Evolutionary conservation across 2,329 filamentous ascomycete species (phyloP).

Genomic region (Epichloe glyceriae): DNA sequence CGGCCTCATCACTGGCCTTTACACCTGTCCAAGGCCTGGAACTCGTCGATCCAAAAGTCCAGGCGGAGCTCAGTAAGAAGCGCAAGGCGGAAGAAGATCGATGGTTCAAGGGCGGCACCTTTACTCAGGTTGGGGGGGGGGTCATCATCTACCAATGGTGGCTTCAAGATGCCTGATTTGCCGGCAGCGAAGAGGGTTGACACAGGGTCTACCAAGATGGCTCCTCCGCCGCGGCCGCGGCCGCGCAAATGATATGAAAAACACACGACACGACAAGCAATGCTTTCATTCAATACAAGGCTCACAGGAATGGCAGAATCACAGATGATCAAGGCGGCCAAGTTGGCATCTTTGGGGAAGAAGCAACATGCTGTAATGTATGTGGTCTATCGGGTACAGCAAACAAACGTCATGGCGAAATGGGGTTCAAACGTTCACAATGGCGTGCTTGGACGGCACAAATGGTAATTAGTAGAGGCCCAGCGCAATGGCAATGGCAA

Average conservation of each 20-base stretch:
- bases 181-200: constrained; percentile 59
- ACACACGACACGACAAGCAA: neutral
- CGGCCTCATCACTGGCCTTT: constrained; percentile 78
- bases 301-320: neutral
- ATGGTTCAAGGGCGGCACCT: constrained; percentile 96
- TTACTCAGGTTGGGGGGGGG: constrained; percentile 68
- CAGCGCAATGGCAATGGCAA: too few species aligned
- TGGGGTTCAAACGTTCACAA: too few species aligned
- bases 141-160: constrained; percentile 37
- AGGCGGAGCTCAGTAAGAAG: constrained; percentile 79
- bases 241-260: neutral
- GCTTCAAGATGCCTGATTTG: constrained; percentile 72
- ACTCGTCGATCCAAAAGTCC: constrained; percentile 83
- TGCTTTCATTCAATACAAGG: neutral
- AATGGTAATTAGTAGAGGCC: too few species aligned
- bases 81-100: constrained; percentile 87
- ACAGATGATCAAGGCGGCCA: neutral
- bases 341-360: too few species aligned
- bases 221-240: constrained; percentile 19
- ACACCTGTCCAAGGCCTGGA: constrained; percentile 91
- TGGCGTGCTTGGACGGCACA: too few species aligned
- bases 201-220: constrained; percentile 24
- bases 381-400: too few species aligned
- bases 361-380: too few species aligned
- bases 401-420: too few species aligned